Conservation (phyloP, 768 basidiomycete genomes). For the Kwoniella botswanensis region DNA sequence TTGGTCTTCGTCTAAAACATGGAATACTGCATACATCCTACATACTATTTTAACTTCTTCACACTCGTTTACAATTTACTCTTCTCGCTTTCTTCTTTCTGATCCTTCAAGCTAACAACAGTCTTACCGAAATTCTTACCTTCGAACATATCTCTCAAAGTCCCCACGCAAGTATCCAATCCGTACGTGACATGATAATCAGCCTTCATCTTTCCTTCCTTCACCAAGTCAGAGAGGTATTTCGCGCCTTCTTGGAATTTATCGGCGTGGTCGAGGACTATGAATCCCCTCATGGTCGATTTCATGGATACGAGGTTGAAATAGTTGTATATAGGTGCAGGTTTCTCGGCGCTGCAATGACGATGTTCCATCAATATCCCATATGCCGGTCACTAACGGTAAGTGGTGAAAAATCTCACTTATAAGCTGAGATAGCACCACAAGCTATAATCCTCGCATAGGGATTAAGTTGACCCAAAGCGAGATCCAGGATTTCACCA, state of each 20-base stretch:
- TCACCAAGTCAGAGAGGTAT: constrained; percentile 45
- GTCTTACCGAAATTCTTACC: constrained; percentile 40
- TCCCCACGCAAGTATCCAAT: constrained; percentile 36
- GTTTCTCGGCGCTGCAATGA: constrained; percentile 31
- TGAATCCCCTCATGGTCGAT: constrained; percentile 81
- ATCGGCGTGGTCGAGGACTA: constrained; percentile 75
- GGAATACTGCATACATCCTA: not conserved
- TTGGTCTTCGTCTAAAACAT: not conserved
- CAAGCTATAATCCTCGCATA: constrained; percentile 79
- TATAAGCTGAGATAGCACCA: constrained; percentile 84
- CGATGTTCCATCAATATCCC: not conserved
- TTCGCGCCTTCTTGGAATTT: constrained; percentile 47
- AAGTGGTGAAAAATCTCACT: constrained; percentile 32
- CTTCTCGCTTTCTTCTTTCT: constrained; percentile 9
- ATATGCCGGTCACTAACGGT: not conserved
- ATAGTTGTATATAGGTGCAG: constrained; percentile 65
- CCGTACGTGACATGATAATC: constrained; percentile 48
- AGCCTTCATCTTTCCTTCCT: constrained; percentile 49
- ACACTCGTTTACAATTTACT: constrained; percentile 18
- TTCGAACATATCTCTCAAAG: constrained; percentile 41
- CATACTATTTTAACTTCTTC: not conserved
- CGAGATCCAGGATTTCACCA: constrained; percentile 80
- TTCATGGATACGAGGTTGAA: constrained; percentile 73
- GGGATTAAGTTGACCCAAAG: constrained; percentile 74
- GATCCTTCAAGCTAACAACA: constrained; percentile 14